Conservation (phyloP, 495 filamentous ascomycete species). For the Aspergillus sclerotioniger region DNA sequence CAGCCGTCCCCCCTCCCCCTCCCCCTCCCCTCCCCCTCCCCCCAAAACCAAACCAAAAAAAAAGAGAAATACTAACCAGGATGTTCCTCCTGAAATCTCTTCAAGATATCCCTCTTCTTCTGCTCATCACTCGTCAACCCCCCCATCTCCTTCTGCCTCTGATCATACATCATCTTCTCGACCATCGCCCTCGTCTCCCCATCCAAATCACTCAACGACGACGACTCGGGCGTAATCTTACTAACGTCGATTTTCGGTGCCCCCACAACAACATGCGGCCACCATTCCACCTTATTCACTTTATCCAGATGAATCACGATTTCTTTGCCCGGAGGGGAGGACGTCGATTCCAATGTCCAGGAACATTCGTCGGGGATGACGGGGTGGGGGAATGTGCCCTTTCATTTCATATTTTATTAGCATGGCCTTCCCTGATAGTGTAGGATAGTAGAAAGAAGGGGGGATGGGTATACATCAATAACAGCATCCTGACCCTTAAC, state of each 20-base stretch:
- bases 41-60: conserved; percentile 4
- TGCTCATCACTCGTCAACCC: conserved; percentile 86
- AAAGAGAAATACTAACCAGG: conserved; percentile 72
- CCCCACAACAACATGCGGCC: conserved; percentile 80
- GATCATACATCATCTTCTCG: conserved; percentile 99
- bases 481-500: conserved; percentile 87
- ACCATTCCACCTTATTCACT: conserved; percentile 96
- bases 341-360: conserved; percentile 81
- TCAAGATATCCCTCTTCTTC: conserved; percentile 86
- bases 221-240: conserved; percentile 92
- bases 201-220: conserved; percentile 85
- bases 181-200: conserved; percentile 98
- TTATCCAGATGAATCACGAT: conserved; percentile 93
- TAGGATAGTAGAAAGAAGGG: background rate
- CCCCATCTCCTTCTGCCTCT: conserved; percentile 93
- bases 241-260: conserved; percentile 86
- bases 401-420: too few species aligned
- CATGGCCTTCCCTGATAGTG: too few species aligned
- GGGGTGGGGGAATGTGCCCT: conserved; percentile 80
- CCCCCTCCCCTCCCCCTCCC: too few species aligned
- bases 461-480: conserved; percentile 62
- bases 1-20: too few species aligned
- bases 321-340: conserved; percentile 63
- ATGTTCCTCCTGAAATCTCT: conserved; percentile 84
- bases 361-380: conserved; percentile 83